Base-by-base conservation (phyloP, 176 grass and related monocot species). In the Juncus effusus region DNA sequence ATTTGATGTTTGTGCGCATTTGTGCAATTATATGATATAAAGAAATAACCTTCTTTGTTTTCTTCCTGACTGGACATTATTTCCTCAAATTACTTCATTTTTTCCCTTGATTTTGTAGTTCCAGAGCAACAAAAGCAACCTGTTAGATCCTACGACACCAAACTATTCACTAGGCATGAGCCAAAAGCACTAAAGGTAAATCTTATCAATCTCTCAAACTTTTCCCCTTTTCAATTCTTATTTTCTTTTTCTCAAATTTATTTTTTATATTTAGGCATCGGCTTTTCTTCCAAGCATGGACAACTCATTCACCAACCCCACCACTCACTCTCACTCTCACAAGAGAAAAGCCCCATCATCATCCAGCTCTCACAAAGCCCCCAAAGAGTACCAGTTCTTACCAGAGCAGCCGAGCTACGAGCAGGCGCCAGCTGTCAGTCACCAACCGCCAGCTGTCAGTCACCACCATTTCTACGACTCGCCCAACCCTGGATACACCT, bases 311-410 rank as follows among this genome's bases (percentile, higher is more conserved):
- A 63, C 75, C 64, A 35, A 16, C 78, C 76, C 69, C 76, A 82
- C 88, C 62, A 79, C 67, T 57, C 72, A 76, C 80, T 72, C 5
- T 19, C 36, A 79, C 53, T 51, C 42, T 67, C 73, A 76, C 36
- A 93, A 89, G 41, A 76, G 76, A 47, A 99, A 99, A 65, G 78
- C 69, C 37, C 16, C 70, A 67, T 35, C 39, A 56, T 35, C 39
- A 56, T 74, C 80, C 51, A 81, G 66, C 77, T 81, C 79, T 14
- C 75, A 82, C 67, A 84, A 66, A n/a, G 72, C 85, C 65, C 80
- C 81, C 63, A 85, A 67, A 53, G 94, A 93, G 52, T 89, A 93
- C 15, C 94, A 87, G 55, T 99, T 99, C 82, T 75, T 99, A 64
- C 85, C 94, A 13, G 83, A 99, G 61, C 85, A 89, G 59, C 73